Evolutionary conservation across 1,284 basidiomycete species (phyloP).

Genomic region (Takashimella tepidaria): DNA sequence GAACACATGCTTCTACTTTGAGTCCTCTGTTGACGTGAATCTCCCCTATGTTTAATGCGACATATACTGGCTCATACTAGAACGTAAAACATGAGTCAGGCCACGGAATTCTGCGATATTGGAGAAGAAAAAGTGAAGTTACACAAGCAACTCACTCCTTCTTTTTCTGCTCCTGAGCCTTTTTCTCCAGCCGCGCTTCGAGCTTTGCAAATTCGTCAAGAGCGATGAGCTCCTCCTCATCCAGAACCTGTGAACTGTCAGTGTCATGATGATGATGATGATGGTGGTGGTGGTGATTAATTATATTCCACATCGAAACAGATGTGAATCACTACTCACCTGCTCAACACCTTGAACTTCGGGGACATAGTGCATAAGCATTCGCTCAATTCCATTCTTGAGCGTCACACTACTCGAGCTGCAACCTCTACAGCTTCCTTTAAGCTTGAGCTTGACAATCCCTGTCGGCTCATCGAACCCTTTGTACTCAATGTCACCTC

Average conservation of each 20-base stretch:
- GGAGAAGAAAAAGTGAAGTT: not conserved
- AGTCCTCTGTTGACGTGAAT: no score
- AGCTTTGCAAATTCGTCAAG: conserved; percentile 88
- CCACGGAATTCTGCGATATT: not conserved
- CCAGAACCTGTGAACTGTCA: conserved; percentile 54
- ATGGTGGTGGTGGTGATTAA: no score
- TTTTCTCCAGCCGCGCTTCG: conserved; percentile 64
- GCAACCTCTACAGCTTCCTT: conserved; percentile 95
- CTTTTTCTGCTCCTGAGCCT: conserved; percentile 38
- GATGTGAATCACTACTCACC: conserved; percentile 50
- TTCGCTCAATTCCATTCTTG: conserved; percentile 92
- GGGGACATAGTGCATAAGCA: conserved; percentile 99
- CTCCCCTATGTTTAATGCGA: conserved; percentile 34
- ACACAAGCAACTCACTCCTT: conserved; percentile 26
- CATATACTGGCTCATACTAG: conserved; percentile 45
- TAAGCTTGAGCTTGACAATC: conserved; percentile 71
- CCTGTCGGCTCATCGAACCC: conserved; percentile 54
- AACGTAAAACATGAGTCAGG: not conserved
- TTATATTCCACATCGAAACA: conserved; percentile 6
- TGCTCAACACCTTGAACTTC: conserved; percentile 97
- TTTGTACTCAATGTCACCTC: conserved; percentile 54
- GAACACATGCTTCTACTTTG: no score
- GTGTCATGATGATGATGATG: conserved; percentile 49
- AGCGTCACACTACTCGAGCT: conserved; percentile 87
- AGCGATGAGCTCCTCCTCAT: conserved; percentile 83